Conservation (phyloP, 2,329 filamentous ascomycete species). For the Coniochaeta sp. region DNA sequence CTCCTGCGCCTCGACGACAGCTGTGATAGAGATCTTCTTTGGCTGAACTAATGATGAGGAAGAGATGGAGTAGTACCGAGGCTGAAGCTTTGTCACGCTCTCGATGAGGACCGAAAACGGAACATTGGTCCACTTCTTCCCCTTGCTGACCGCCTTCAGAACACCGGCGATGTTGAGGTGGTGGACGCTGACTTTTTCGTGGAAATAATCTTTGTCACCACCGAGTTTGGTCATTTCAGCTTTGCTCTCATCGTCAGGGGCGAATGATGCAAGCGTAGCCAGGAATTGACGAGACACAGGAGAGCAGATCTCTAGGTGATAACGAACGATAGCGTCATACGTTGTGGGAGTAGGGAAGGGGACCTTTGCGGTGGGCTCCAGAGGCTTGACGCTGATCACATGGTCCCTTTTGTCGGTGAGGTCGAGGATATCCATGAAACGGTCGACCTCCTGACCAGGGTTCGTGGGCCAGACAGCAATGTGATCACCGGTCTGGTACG, state of each 20-base stretch:
- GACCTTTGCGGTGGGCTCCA: slow-evolving; percentile 93
- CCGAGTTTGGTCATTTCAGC: slow-evolving; percentile 84
- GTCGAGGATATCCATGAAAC: slow-evolving; percentile 73
- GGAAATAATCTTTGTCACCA: slow-evolving; percentile 92
- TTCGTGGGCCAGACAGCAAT: slow-evolving; percentile 98
- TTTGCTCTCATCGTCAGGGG: slow-evolving; percentile 77
- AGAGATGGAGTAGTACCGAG: slow-evolving; percentile 98
- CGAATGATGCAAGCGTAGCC: slow-evolving; percentile 78
- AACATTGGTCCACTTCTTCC: slow-evolving; percentile 71
- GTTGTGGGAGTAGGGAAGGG: slow-evolving; percentile 97
- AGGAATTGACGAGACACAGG: slow-evolving; percentile 95
- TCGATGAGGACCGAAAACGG: slow-evolving; percentile 95
- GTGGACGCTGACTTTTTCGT: slow-evolving; percentile 70
- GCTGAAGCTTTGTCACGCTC: slow-evolving; percentile 88
- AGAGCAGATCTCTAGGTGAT: slow-evolving; percentile 94
- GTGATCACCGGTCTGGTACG: slow-evolving; percentile 95
- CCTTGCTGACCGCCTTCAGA: slow-evolving; percentile 63
- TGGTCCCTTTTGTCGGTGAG: slow-evolving; percentile 68
- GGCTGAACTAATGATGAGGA: slow-evolving; percentile 93
- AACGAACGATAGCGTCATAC: slow-evolving; percentile 85
- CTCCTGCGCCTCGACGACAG: slow-evolving; percentile 78
- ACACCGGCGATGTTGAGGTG: slow-evolving; percentile 87
- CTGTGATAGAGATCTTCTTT: slow-evolving; percentile 90
- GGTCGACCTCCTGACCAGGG: slow-evolving; percentile 82
- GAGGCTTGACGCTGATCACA: slow-evolving; percentile 81